Base-by-base conservation (phyloP, 495 filamentous ascomycete genomes). In the Friedmanniomyces simplex region DNA sequence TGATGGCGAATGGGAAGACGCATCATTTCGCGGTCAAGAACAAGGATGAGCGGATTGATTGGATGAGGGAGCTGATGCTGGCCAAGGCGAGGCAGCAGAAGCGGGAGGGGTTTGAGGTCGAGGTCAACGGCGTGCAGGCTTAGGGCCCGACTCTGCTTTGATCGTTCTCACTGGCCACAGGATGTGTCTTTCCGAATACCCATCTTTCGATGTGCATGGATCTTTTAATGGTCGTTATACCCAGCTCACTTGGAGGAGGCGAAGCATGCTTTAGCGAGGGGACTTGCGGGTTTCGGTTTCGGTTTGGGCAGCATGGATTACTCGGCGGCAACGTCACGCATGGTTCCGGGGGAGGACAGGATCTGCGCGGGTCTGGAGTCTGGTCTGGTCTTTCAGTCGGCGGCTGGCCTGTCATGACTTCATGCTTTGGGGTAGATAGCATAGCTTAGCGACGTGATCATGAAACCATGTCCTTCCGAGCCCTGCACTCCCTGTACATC, bases 61-160 rank as follows among this genome's bases (percentile, higher is more conserved):
- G 93, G 93, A 96, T 96, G 93, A 75, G 93, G 1, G 90, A 96
- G 77, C 71, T 98, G 50, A 96, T 98, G 93, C 81, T 98, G 22
- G 91, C 91, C 4, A 95, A 91, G 69, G 91, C 91, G 21, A 72
- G 89, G 55, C 84, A 81, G 73, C 85, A 87, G 66, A 88, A 89
- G 73, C 82, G 84, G 16, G 82, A 86, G 60, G 91, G 91, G 10
- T 94, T 80, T 49, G 82, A 85, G 68, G 75, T 95, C 57, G 83
- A 81, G 55, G 76, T 95, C 48, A 96, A 96, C 68, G 91, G 91
- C 18, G 51, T 54, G 21, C 37, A 58, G 55, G 43, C 54, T 16
- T 57, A 43, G 34, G 37, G 2, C 13, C 49, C 10, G 49, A 5
- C 49, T n/a, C n/a, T n/a, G n/a, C n/a, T n/a, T n/a, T n/a, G 46